Conservation (phyloP, 2,329 filamentous ascomycete species). For the Ophiocordyceps camponoti-leonardi region DNA sequence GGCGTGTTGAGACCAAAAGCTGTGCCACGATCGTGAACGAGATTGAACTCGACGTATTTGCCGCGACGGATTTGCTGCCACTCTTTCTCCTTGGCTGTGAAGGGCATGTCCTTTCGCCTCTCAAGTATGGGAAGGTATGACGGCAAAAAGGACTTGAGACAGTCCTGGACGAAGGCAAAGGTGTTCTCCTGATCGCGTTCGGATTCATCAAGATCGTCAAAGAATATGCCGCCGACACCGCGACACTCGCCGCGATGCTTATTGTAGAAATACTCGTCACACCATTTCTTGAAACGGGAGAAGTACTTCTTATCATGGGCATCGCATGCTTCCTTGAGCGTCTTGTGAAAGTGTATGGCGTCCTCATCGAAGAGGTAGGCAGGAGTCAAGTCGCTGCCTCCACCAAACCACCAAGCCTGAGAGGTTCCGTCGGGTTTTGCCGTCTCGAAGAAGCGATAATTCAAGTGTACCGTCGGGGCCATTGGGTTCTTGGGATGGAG, state of each 20-base stretch:
- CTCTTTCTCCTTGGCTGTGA: conserved; percentile 67
- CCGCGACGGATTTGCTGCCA: conserved; percentile 94
- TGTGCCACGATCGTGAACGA: conserved; percentile 91
- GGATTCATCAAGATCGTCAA: conserved; percentile 82
- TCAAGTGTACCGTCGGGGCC: conserved; percentile 93
- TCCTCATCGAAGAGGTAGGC: conserved; percentile 94
- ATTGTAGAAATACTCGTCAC: conserved; percentile 91
- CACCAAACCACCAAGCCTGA: conserved; percentile 96
- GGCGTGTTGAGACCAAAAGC: conserved; percentile 89
- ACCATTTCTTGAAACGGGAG: conserved; percentile 93
- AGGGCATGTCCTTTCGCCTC: conserved; percentile 82
- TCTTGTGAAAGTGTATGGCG: conserved; percentile 88
- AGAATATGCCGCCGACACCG: conserved; percentile 93
- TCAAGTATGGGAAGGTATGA: conserved; percentile 82
- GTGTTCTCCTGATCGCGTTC: conserved; percentile 78
- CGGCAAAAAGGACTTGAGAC: conserved; percentile 73
- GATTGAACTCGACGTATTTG: conserved; percentile 96
- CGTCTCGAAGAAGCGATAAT: conserved; percentile 98
- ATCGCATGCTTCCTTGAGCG: conserved; percentile 85
- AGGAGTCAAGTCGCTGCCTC: conserved; percentile 85
- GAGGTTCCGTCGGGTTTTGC: conserved; percentile 63
- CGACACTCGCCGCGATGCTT: conserved; percentile 78
- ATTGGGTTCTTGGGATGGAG: conserved; percentile 90
- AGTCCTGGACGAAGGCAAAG: conserved; percentile 78
- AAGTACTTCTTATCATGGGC: conserved; percentile 87